Evolutionary conservation across 306 rosid genomes (phyloP).

Genomic region (Hippophae rhamnoides): DNA sequence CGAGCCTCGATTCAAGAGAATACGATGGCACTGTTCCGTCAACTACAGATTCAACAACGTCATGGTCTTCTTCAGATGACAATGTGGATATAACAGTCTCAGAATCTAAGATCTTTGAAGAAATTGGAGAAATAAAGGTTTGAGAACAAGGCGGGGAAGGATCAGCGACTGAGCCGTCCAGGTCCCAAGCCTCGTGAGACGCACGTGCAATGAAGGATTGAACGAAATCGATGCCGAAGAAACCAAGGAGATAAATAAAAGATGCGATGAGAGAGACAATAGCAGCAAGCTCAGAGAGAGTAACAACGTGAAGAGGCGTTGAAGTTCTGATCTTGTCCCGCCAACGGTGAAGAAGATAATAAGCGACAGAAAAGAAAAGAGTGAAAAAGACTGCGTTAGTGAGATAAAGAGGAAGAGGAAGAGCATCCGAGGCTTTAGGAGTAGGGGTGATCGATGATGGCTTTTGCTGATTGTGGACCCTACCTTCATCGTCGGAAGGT

Average conservation of each 20-base stretch:
- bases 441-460: conserved; percentile 3
- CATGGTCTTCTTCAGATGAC: conserved; percentile 38
- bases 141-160: conserved; percentile 3
- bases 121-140: not conserved
- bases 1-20: conserved; percentile 20
- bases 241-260: conserved; percentile 63
- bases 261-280: conserved; percentile 59
- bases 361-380: conserved; percentile 61
- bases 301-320: conserved; percentile 60
- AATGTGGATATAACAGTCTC: conserved; percentile 16
- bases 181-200: conserved; percentile 44
- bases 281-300: conserved; percentile 49
- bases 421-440: conserved; percentile 52
- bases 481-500: not conserved
- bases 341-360: conserved; percentile 59
- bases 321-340: conserved; percentile 66
- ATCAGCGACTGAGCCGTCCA: conserved; percentile 18
- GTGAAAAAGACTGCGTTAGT: conserved; percentile 65
- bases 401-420: conserved; percentile 48
- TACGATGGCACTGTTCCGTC: conserved; percentile 10
- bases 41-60: conserved; percentile 40
- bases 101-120: conserved; percentile 1
- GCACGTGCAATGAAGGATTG: conserved; percentile 54
- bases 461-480: not conserved
- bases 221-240: conserved; percentile 67